A percentile compares a stretch with the other conserved stretches of the same genome.
Evolutionary conservation across 129 eudicot species (phyloP).

Genomic region (Mikania micrantha): DNA sequence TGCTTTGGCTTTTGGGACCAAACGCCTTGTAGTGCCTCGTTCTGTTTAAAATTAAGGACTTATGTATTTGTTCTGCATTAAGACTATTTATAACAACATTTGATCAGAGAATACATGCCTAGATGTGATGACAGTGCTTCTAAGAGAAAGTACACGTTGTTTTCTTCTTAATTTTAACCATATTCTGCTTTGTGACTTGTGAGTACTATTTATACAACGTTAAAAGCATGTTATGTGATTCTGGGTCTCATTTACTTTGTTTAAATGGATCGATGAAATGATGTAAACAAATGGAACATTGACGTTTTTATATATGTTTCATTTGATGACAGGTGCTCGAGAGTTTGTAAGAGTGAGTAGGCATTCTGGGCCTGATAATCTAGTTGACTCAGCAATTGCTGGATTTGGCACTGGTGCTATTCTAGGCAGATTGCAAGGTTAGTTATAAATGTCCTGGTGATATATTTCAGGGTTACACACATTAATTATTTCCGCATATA

Average conservation of each 20-base stretch:
- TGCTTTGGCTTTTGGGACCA: background rate
- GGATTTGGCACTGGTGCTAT: constrained; percentile 90
- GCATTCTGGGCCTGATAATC: constrained; percentile 63
- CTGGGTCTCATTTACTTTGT: background rate
- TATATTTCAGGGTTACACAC: background rate
- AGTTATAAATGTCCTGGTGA: background rate
- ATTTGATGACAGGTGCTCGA: constrained; percentile 66
- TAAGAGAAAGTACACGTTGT: background rate
- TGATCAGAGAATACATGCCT: background rate
- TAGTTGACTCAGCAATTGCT: constrained; percentile 73
- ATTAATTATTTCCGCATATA: background rate
- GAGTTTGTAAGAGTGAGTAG: constrained; percentile 74
- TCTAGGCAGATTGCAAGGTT: constrained; percentile 98
- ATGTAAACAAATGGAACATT: background rate
- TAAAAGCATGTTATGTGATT: constrained; percentile 1
- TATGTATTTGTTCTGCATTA: background rate
- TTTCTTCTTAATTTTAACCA: background rate
- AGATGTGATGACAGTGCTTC: background rate
- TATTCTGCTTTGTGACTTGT: background rate
- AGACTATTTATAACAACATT: background rate
- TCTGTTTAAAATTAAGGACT: background rate
- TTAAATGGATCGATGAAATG: background rate
- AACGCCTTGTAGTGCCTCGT: background rate
- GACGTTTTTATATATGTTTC: background rate
- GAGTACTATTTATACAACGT: background rate